Evolutionary conservation across 495 filamentous ascomycete species (phyloP).

Genomic region (Barbatosphaeria neglecta): DNA sequence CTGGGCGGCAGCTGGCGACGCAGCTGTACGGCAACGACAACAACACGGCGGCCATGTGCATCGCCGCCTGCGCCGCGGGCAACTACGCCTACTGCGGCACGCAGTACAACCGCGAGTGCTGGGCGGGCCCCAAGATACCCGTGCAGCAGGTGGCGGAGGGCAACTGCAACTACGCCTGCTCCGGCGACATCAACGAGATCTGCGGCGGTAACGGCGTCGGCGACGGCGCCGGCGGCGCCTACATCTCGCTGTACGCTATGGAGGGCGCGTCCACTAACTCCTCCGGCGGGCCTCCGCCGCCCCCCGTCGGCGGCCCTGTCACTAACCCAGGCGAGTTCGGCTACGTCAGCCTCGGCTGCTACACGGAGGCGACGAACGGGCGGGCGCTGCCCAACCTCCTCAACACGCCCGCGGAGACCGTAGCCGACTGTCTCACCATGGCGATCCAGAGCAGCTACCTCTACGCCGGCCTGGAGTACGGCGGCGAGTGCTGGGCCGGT

Average conservation of each 20-base stretch:
- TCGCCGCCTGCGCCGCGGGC: constrained; percentile 17
- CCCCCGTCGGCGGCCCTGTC: constrained; percentile 9
- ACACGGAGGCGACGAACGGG: constrained; percentile 14
- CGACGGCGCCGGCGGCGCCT: constrained; percentile 17
- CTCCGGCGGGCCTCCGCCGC: constrained; percentile 1
- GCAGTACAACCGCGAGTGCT: constrained; percentile 38
- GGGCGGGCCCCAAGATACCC: constrained; percentile 25
- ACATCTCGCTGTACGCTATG: constrained; percentile 22
- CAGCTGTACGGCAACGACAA: constrained; percentile 18
- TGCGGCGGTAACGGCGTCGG: constrained; percentile 26
- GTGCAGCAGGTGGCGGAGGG: constrained; percentile 14
- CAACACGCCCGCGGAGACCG: not conserved
- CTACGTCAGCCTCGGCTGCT: constrained; percentile 16
- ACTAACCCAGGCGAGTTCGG: constrained; percentile 11
- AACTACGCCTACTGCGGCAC: constrained; percentile 35
- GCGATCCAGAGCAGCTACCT: not conserved
- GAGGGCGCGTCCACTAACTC: not conserved
- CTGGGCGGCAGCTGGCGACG: constrained; percentile 20
- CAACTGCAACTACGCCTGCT: constrained; percentile 27
- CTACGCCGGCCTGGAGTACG: not conserved
- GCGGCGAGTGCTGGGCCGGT: not conserved
- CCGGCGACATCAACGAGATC: constrained; percentile 15
- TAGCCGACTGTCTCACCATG: not conserved
- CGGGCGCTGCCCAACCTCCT: not conserved
- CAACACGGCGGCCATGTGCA: constrained; percentile 28